These are phyloP conservation scores for Rhodocollybia butyracea DNA, from an alignment of 768 basidiomycete genomes.

Conservation along the genomic window DNA sequence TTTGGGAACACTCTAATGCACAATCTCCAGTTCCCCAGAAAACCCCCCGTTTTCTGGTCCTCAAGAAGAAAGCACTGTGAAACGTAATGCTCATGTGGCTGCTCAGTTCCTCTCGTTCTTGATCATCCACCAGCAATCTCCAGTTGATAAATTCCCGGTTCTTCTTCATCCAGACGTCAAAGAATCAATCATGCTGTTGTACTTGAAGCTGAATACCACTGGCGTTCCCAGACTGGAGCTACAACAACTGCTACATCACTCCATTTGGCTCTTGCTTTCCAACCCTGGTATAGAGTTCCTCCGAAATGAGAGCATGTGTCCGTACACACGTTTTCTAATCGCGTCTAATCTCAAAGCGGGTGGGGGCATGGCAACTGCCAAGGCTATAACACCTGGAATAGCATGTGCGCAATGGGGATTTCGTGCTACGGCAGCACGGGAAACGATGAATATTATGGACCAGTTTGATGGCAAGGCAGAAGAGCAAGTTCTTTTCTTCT, in stretches of 20 bases:
- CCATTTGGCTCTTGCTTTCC: not conserved
- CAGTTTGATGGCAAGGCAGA: too few relatives aligned
- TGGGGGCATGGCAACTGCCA: not conserved
- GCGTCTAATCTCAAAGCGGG: not conserved
- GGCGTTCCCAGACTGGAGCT: not conserved
- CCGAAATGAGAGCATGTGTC: not conserved
- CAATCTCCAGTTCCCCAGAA: not conserved
- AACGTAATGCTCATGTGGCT: not conserved
- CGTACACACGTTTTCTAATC: conserved; percentile 1
- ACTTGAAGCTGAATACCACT: not conserved
- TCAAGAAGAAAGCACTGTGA: not conserved
- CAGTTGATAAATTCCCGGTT: not conserved
- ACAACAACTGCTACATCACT: not conserved
- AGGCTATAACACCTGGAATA: not conserved
- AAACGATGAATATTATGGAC: too few relatives aligned
- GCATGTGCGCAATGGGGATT: not conserved
- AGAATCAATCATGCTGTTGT: not conserved
- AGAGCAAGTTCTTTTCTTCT: too few relatives aligned
- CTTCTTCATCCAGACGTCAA: not conserved
- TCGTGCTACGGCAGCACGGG: not conserved
- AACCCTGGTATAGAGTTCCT: not conserved
- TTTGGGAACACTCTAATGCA: not conserved
- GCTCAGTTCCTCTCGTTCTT: not conserved
- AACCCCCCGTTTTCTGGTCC: not conserved
- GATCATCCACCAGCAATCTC: not conserved